Percentiles rank a stretch among this genome's conserved stretches.
Conservation (phyloP, 2,329 filamentous ascomycete genomes). For the Trichothecium sympodiale region DNA sequence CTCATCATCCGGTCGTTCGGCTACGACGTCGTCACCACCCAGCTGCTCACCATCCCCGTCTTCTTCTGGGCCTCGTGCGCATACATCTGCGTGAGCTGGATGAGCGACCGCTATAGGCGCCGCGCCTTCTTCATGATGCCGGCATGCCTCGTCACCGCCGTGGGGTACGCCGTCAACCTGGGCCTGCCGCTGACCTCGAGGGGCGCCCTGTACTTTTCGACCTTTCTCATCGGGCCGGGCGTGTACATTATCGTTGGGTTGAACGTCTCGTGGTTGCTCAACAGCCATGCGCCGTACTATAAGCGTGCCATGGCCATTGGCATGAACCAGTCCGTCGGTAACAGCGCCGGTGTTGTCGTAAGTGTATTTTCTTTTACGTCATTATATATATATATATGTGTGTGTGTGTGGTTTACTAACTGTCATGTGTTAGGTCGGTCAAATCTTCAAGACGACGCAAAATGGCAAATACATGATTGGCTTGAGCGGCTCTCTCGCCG, state of each 20-base stretch:
- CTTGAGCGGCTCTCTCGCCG: conserved; percentile 11
- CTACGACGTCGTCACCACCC: conserved; percentile 16
- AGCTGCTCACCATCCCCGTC: conserved; percentile 21
- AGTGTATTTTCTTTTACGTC: conserved; percentile 2
- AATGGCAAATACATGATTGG: conserved; percentile 13
- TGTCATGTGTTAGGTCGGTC: conserved; percentile 6
- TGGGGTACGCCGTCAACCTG: conserved; percentile 16
- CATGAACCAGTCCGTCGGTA: conserved; percentile 33
- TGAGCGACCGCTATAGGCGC: conserved; percentile 10
- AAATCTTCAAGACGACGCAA: conserved; percentile 8
- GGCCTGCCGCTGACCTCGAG: conserved; percentile 7
- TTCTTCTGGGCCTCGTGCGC: conserved; percentile 10
- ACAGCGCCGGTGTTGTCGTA: conserved; percentile 34
- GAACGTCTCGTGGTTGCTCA: conserved; percentile 34
- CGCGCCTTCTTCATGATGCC: conserved; percentile 10
- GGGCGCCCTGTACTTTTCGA: conserved; percentile 9
- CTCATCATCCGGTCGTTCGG: conserved; percentile 19
- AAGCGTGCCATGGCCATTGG: conserved; percentile 33
- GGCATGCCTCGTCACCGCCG: conserved; percentile 10
- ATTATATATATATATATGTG: background rate
- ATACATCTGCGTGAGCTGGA: conserved; percentile 19
- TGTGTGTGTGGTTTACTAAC: background rate
- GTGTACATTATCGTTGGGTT: conserved; percentile 21
- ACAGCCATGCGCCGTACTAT: conserved; percentile 34
- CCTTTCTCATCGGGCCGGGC: conserved; percentile 12